Conservation (phyloP, 1,139 yeast species). For the Blastobotrys proliferans region DNA sequence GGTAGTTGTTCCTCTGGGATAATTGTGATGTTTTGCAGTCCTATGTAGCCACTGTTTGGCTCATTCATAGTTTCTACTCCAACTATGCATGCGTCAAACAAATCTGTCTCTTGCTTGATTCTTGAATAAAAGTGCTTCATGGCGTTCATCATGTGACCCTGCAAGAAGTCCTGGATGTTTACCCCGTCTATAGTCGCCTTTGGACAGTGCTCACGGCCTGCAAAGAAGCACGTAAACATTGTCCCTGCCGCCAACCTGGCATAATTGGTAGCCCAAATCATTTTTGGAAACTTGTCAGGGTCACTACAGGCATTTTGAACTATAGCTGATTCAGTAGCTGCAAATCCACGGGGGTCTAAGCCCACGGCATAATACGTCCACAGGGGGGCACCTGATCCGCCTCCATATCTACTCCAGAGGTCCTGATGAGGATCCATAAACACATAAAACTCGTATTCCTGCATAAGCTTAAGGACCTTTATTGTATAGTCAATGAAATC, state of each 20-base stretch:
- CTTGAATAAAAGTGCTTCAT: slow-evolving; percentile 49
- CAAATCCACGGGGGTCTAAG: slow-evolving; percentile 66
- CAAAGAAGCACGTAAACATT: slow-evolving; percentile 84
- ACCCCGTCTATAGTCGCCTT: slow-evolving; percentile 59
- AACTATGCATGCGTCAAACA: slow-evolving; percentile 50
- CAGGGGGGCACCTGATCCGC: slow-evolving; percentile 95
- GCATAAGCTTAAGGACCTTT: slow-evolving; percentile 54
- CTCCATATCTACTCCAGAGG: slow-evolving; percentile 85
- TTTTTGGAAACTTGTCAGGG: slow-evolving; percentile 59
- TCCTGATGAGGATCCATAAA: slow-evolving; percentile 91
- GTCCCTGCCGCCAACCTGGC: slow-evolving; percentile 68
- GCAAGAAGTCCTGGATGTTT: slow-evolving; percentile 73
- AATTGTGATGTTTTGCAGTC: slow-evolving; percentile 29
- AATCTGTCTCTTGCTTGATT: slow-evolving; percentile 49
- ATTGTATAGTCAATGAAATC: slow-evolving; percentile 71
- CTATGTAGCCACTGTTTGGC: slow-evolving; percentile 43
- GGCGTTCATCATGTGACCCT: slow-evolving; percentile 54
- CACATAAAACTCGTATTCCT: slow-evolving; percentile 67
- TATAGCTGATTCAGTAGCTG: slow-evolving; percentile 66
- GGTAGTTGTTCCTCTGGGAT: slow-evolving; percentile 33
- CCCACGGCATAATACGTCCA: slow-evolving; percentile 98
- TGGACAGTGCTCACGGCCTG: slow-evolving; percentile 69
- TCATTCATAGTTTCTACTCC: slow-evolving; percentile 84
- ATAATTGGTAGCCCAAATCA: slow-evolving; percentile 94
- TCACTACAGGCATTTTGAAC: slow-evolving; percentile 53